Evolutionary conservation across 495 filamentous ascomycete genomes (phyloP).

Genomic region (Aspergillus panamensis): DNA sequence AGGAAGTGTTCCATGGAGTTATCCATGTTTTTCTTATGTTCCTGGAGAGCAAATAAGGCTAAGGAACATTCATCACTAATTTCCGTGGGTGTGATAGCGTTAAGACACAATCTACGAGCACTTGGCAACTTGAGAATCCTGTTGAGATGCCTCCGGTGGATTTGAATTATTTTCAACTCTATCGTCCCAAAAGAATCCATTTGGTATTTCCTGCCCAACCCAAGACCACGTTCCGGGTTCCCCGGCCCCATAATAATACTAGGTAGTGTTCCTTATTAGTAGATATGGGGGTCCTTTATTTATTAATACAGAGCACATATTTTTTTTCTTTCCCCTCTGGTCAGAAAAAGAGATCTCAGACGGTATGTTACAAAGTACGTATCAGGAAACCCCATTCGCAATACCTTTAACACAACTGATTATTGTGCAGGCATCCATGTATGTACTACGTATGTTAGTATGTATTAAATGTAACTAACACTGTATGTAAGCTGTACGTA

Average conservation of each 20-base stretch:
- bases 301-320: not conserved
- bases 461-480: too few species aligned
- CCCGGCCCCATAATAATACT: slow-evolving; percentile 9
- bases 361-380: not conserved
- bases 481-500: too few species aligned
- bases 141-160: not conserved
- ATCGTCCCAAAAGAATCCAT: not conserved
- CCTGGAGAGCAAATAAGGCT: not conserved
- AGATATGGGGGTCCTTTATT: slow-evolving; percentile 10
- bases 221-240: slow-evolving; percentile 7
- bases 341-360: not conserved
- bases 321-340: not conserved
- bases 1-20: not conserved
- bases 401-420: not conserved
- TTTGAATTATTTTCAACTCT: not conserved
- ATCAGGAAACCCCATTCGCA: not conserved
- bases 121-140: not conserved
- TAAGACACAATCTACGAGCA: not conserved
- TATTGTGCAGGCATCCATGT: slow-evolving; percentile 3
- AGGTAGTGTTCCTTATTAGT: not conserved
- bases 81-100: not conserved
- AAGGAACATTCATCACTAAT: not conserved
- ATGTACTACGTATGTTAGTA: not conserved
- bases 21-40: not conserved
- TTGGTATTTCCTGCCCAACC: not conserved